Base-by-base conservation (phyloP, 352 stramenopile species). In the Phytopythium vexans region DNA sequence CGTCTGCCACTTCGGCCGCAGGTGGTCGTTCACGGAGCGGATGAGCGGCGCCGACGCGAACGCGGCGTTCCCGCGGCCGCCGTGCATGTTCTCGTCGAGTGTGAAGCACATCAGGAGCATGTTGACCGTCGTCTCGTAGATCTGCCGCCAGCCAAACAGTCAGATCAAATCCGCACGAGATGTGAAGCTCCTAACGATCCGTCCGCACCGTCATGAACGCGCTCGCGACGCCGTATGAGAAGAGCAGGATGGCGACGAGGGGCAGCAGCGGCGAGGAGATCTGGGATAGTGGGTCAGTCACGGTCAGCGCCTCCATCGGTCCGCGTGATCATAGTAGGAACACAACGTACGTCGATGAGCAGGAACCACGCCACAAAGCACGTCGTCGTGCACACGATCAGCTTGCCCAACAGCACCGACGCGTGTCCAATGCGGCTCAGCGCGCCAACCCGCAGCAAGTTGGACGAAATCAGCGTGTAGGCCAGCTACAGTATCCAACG, bases 71-170 rank as follows among this genome's bases (percentile, higher is more conserved):
- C 78, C 79, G 6, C 80, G 77, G 15, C 83, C 83, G 36, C 83
- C 83, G 54, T 93, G 74, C 62, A 90, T 74, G 52, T 88, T 90
- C 50, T 93, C 83, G 43, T 93, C 83, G 54, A 93, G 64, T 11
- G 81, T 91, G 56, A 93, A 93, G 54, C 83, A 91, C 74, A 93
- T 81, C 43, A 93, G 69, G 37, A 93, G 63, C 67, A 93, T 78
- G 49, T 91, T 93, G 62, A 93, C 82, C 5, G 83, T 88, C 12
- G 83, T 93, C 55, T 93, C 83, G 62, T 89, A 93, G 42, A 93
- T 86, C 82, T 93, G 33, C 16, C 38, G n/a, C 6, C 36, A 27
- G 8, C 41, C 34, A 52, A 47, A 35, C 7, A 2, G 15, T 32
- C 37, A 44, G 12, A 35, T 14, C 3, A 44, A 12, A 3, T 3